phyloP scores from a whole-genome alignment of 176 grass and related monocot genomes.

The Tuctoria greenei region DNA sequence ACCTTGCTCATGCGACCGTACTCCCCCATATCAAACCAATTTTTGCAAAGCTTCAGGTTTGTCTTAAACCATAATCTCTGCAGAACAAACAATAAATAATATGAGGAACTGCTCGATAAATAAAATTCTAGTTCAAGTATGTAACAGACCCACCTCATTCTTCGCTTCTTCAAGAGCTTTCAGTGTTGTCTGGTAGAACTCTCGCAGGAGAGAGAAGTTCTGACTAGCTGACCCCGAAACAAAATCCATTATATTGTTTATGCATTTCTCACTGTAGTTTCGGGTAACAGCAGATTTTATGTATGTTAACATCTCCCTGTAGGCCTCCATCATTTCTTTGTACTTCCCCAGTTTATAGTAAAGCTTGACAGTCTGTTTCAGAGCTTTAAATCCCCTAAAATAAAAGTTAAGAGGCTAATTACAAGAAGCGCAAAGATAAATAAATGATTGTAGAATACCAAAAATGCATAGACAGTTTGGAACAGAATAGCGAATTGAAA shows the following conservation, averaged over 20 bases:
- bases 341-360: conserved; percentile 91
- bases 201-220: conserved; percentile 89
- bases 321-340: conserved; percentile 96
- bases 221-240: conserved; percentile 96
- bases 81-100: conserved; percentile 17
- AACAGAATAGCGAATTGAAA: neutral
- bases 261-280: conserved; percentile 99
- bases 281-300: conserved; percentile 96
- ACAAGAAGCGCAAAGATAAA: conserved; percentile 6
- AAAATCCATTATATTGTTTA: conserved; percentile 99
- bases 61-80: conserved; percentile 99
- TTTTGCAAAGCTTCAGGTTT: conserved; percentile 98
- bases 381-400: conserved; percentile 92
- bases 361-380: conserved; percentile 99
- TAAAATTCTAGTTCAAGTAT: neutral
- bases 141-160: conserved; percentile 68
- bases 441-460: conserved; percentile 5
- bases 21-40: conserved; percentile 98
- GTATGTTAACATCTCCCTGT: conserved; percentile 96
- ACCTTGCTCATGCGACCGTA: conserved; percentile 99
- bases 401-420: conserved; percentile 9
- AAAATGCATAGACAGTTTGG: conserved; percentile 15
- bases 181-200: conserved; percentile 95
- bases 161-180: conserved; percentile 96
- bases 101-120: conserved; percentile 1